phyloP scores from a whole-genome alignment of 768 basidiomycete genomes.

The Xerocomus spinulosus region DNA sequence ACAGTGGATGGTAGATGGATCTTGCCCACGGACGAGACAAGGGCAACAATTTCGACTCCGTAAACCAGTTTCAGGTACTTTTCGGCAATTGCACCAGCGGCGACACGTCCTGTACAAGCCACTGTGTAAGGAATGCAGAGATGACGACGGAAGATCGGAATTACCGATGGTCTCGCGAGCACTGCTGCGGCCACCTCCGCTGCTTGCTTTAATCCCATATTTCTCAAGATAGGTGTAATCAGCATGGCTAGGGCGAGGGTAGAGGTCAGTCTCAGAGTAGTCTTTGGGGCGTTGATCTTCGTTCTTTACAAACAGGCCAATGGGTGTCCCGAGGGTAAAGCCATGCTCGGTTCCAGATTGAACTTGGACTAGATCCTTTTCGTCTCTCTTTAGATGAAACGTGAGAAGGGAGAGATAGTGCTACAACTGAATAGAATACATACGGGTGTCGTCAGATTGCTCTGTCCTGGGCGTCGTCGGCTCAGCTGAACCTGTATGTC shows the following conservation, averaged over 20 bases:
- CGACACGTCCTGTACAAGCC: constrained; percentile 70
- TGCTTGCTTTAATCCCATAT: constrained; percentile 95
- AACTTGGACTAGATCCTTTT: constrained; percentile 89
- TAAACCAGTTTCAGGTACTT: constrained; percentile 84
- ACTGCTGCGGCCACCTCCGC: constrained; percentile 90
- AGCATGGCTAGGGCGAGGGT: constrained; percentile 95
- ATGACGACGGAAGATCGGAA: constrained; percentile 8
- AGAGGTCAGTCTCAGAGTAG: constrained; percentile 96
- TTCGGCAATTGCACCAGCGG: constrained; percentile 97
- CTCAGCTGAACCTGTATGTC: constrained; percentile 92
- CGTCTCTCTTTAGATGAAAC: constrained; percentile 68
- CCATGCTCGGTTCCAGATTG: constrained; percentile 94
- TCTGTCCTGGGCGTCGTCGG: constrained; percentile 91
- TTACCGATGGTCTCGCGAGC: constrained; percentile 95
- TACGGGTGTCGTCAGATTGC: constrained; percentile 92
- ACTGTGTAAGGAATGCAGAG: constrained; percentile 3
- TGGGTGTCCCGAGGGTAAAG: constrained; percentile 95
- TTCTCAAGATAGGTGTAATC: constrained; percentile 98
- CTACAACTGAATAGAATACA: constrained; percentile 31
- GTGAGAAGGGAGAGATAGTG: neutral
- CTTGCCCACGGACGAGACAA: constrained; percentile 95
- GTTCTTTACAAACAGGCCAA: constrained; percentile 93
- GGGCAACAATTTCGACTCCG: constrained; percentile 94
- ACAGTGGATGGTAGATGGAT: constrained; percentile 65
- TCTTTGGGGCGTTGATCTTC: constrained; percentile 98